Evolutionary conservation across 352 stramenopile species (phyloP), one percentile per base, ranked within the genome.

Genomic region (Globisporangium viniferum): DNA sequence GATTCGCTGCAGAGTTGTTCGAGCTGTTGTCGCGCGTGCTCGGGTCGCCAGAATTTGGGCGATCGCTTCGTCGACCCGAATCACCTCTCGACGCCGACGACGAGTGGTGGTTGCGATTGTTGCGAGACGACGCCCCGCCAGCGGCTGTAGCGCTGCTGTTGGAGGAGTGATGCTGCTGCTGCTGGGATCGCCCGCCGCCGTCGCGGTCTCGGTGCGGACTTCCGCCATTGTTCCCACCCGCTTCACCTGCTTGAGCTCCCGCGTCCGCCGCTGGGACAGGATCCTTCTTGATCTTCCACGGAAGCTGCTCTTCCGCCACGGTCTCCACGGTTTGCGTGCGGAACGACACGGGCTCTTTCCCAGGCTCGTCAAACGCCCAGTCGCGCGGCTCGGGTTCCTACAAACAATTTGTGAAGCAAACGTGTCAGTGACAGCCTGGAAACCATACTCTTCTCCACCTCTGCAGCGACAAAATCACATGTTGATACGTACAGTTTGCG

Each of bases 291-390:
- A 64, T 77, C 70, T 91, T 94, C 79, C 84, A 91, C 22, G 86
- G 88, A 7, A 93, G 67, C 33, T 33, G 74, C 35, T 96, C 88
- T n/a, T 96, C 88, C 20, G 76, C 62, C 22, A 96, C 79, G 15
- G 84, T 67, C 64, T 94, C 85, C 9, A 96, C 81, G 14, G 74
- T 94, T 54, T 96, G 88, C 24, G 86, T 94, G 39, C 86, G 88
- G 73, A 96, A 96, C 33, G 86, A 86, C 22, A 96, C 79, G 29
- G 88, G 88, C 66, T 96, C 88, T 56, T 94, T 96, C 1, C 88
- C 88, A 41, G 88, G 88, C 59, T 96, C 88, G 51, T 96, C 88
- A 53, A 96, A 94, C 4, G 88, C 81, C 87, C 87, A 96, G 72
- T 96, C 88, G 3, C 88, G 82, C 49, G 88, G 88, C 59, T 94